Percentiles rank a stretch among this genome's conserved stretches.
Conservation (phyloP, 1,284 basidiomycete species). For the Inonotus obliquus region DNA sequence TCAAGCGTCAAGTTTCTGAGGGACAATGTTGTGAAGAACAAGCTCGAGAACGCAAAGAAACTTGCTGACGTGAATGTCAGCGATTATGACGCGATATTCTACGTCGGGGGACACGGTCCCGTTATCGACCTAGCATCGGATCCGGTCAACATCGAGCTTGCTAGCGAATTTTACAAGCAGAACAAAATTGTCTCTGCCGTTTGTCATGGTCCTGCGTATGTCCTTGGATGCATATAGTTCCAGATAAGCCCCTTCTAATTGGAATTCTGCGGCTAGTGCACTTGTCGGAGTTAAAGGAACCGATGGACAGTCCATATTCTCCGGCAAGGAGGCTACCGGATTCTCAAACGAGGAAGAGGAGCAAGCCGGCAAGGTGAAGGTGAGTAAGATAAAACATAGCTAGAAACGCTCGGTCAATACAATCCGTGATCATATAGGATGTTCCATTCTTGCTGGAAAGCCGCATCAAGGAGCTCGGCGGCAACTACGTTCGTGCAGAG, state of each 20-base stretch:
- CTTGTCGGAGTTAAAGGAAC: slow-evolving; percentile 51
- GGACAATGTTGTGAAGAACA: slow-evolving; percentile 51
- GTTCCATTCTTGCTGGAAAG: slow-evolving; percentile 72
- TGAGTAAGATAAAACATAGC: slow-evolving; percentile 12
- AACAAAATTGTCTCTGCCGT: slow-evolving; percentile 62
- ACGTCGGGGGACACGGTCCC: slow-evolving; percentile 74
- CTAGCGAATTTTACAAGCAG: slow-evolving; percentile 55
- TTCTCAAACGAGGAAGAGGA: slow-evolving; percentile 75
- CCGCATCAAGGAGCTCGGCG: slow-evolving; percentile 49
- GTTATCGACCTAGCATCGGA: slow-evolving; percentile 64
- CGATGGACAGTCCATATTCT: slow-evolving; percentile 58
- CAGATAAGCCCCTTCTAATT: slow-evolving; percentile 18
- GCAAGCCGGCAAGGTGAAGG: slow-evolving; percentile 38
- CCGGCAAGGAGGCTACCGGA: slow-evolving; percentile 54
- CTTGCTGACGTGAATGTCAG: slow-evolving; percentile 52
- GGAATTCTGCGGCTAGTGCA: slow-evolving; percentile 26
- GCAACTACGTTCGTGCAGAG: slow-evolving; percentile 49
- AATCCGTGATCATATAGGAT: slow-evolving; percentile 24
- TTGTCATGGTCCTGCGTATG: slow-evolving; percentile 68
- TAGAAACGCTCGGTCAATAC: background rate
- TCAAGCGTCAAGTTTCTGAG: slow-evolving; percentile 58
- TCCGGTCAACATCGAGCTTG: slow-evolving; percentile 52
- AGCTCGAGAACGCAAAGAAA: slow-evolving; percentile 57
- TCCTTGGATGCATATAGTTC: background rate
- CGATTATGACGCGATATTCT: slow-evolving; percentile 74